Evolutionary conservation across 441 rosid species (phyloP), one percentile per base, ranked within the genome.

Genomic region (Hura crepitans): DNA sequence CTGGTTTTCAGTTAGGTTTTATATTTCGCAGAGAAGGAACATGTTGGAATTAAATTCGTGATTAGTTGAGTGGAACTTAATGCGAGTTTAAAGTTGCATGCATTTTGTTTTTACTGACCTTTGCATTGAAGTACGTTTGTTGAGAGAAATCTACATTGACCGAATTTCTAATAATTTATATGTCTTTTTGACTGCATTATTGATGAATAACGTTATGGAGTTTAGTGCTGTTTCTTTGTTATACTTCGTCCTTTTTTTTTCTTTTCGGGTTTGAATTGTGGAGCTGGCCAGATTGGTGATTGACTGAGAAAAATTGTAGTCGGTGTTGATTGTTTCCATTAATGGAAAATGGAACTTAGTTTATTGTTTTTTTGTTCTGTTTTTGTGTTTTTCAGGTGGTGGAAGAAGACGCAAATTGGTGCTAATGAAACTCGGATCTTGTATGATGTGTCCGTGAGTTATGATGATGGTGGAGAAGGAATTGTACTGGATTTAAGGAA

Each of bases 401-500:
- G 87, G 93, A 78, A 70, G 49, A 82, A 81, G 63, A 79, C 81
- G n/a, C 75, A 59, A 66, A 71, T 56, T 31, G 39, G 31, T 23
- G 59, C 73, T 39, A 68, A 68, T 45, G 66, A 72, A 69, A 51
- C 25, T 7, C 79, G 72, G 59, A 62, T 84, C 43, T 6, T 79
- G 59, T 89, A 86, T 65, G 54, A 73, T 59, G 89, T 85, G 42
- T 75, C 70, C 6, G 76, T 80, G 25, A 63, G 50, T 5, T 4
- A 43, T 69, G 78, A 62, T 43, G 68, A 56, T 56, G 82, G 45
- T n/a, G 72, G 57, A 18, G 43, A 43, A 42, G 92, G 86, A 77
- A 81, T 90, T 47, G 73, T 78, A 70, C 86, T 95, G 75, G 83
- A 83, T 78, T 80, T 95, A 72, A 83, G 81, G 83, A 87, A 85